Evolutionary conservation across 306 rosid genomes (phyloP).

Genomic region (Luffa aegyptiaca): DNA sequence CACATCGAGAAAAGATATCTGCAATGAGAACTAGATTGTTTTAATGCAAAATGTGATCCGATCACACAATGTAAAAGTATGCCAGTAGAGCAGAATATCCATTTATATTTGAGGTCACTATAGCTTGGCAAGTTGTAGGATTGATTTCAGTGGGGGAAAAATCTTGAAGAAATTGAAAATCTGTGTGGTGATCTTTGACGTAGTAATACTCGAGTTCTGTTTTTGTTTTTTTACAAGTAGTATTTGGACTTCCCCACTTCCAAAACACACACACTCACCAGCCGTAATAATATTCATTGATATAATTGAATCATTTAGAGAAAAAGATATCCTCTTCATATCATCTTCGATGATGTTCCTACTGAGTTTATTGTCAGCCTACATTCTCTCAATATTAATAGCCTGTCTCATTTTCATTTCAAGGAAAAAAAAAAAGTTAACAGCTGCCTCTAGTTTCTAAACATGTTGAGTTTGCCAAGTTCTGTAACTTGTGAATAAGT

Average conservation of each 20-base stretch:
- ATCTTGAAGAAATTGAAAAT: neutral
- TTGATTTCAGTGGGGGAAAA: neutral
- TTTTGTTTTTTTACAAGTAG: neutral
- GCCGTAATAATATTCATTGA: neutral
- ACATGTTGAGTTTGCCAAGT: neutral
- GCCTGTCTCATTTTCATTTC: neutral
- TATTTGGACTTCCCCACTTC: neutral
- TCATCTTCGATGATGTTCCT: neutral
- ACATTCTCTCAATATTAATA: neutral
- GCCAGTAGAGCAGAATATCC: neutral
- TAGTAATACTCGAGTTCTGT: neutral
- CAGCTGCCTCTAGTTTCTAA: neutral
- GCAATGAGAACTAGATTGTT: neutral
- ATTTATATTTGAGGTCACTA: neutral
- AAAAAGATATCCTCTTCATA: neutral
- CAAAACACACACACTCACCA: neutral
- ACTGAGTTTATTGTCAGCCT: neutral
- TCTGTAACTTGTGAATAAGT: neutral
- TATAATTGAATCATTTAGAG: neutral
- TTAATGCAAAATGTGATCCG: neutral
- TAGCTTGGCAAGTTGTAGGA: neutral
- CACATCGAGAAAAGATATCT: neutral
- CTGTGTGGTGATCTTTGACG: neutral
- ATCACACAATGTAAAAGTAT: neutral
- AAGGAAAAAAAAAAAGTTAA: neutral